Evolutionary conservation across 768 basidiomycete species (phyloP).

Genomic region (Rhizopogon vinicolor): DNA sequence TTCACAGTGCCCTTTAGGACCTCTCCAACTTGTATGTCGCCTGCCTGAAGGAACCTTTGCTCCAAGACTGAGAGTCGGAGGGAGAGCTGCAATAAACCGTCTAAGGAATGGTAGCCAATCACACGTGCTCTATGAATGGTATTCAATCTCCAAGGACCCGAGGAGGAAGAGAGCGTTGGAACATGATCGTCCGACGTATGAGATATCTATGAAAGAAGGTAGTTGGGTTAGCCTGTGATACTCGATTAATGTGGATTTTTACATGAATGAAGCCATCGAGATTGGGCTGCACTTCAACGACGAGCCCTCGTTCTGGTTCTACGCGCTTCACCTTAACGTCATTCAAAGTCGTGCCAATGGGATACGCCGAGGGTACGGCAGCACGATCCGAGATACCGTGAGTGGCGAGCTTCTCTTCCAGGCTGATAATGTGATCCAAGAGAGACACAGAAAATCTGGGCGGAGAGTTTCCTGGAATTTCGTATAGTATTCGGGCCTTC

Average conservation of each 20-base stretch:
- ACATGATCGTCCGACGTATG: slow-evolving; percentile 90
- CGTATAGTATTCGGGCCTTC: slow-evolving; percentile 81
- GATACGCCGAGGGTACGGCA: slow-evolving; percentile 52
- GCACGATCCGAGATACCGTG: slow-evolving; percentile 17
- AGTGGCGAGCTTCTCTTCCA: slow-evolving; percentile 34
- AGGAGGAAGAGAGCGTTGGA: slow-evolving; percentile 62
- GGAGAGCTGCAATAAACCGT: slow-evolving; percentile 86
- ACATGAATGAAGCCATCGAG: slow-evolving; percentile 87
- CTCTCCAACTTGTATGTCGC: slow-evolving; percentile 82
- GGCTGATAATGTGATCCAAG: slow-evolving; percentile 61
- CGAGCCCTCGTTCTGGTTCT: slow-evolving; percentile 79
- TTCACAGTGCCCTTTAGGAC: slow-evolving; percentile 85
- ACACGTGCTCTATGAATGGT: slow-evolving; percentile 84
- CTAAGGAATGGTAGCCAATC: slow-evolving; percentile 78
- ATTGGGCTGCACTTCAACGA: slow-evolving; percentile 59
- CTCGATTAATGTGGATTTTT: slow-evolving; percentile 24
- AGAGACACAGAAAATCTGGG: slow-evolving; percentile 82
- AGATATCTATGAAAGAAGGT: slow-evolving; percentile 63
- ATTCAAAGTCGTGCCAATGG: slow-evolving; percentile 71
- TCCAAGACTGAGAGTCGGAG: slow-evolving; percentile 78
- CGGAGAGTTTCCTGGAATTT: slow-evolving; percentile 62
- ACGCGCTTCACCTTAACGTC: slow-evolving; percentile 68
- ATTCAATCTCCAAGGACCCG: slow-evolving; percentile 77
- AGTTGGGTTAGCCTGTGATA: slow-evolving; percentile 6
- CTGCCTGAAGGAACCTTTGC: slow-evolving; percentile 80